Percentiles rank a stretch among this genome's conserved stretches.
These are phyloP conservation scores for Hymenoscyphus repandus DNA, from an alignment of 2,329 filamentous ascomycete species.

Conservation along the genomic window DNA sequence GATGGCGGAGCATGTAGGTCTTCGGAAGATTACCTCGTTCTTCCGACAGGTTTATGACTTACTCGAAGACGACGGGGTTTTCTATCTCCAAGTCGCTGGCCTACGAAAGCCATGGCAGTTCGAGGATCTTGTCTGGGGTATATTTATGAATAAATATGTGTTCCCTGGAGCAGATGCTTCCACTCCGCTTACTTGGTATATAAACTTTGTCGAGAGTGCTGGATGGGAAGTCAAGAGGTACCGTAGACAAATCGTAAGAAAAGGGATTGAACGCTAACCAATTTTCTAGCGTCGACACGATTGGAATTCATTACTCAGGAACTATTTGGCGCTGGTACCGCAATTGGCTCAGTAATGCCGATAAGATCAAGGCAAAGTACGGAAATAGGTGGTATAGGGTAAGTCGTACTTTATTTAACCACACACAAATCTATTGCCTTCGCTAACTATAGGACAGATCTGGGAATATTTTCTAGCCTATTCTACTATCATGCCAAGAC, in stretches of 20 bases:
- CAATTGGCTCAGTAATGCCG: conserved; percentile 92
- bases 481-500: conserved; percentile 69
- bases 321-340: conserved; percentile 98
- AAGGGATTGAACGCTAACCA: no score
- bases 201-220: conserved; percentile 77
- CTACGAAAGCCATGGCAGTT: conserved; percentile 95
- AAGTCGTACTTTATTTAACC: conserved; percentile 39
- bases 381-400: conserved; percentile 92
- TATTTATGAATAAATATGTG: conserved; percentile 99
- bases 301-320: conserved; percentile 94
- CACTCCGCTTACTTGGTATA: conserved; percentile 82
- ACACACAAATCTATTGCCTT: not conserved
- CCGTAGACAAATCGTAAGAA: no score
- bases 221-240: conserved; percentile 94
- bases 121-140: conserved; percentile 94
- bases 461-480: conserved; percentile 80
- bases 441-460: conserved; percentile 43
- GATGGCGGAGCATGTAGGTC: conserved; percentile 98
- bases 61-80: conserved; percentile 92
- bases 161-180: conserved; percentile 97
- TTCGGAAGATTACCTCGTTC: conserved; percentile 79
- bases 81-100: conserved; percentile 94
- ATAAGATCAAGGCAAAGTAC: conserved; percentile 93
- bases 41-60: conserved; percentile 85
- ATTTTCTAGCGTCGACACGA: conserved; percentile 80